These are phyloP conservation scores for Aspergillus tamarii DNA, from an alignment of 2,329 filamentous ascomycete species.

Conservation along the genomic window DNA sequence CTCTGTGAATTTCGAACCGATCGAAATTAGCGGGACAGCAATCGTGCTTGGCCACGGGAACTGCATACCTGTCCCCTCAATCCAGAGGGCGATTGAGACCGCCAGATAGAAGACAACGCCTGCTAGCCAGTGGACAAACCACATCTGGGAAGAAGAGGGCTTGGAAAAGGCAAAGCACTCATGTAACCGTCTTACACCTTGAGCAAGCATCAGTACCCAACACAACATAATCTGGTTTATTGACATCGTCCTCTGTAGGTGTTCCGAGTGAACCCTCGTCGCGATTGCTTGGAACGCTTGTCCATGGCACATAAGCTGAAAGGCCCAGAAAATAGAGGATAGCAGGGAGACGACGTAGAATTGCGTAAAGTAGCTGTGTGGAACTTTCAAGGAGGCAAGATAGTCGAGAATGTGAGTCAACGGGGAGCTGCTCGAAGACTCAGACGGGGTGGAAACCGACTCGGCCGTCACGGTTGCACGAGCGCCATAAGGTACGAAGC, in stretches of 20 bases:
- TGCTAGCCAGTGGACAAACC: slow-evolving; percentile 78
- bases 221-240: slow-evolving; percentile 65
- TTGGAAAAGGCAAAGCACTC: slow-evolving; percentile 71
- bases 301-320: slow-evolving; percentile 63
- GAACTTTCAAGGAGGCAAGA: slow-evolving; percentile 64
- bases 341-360: slow-evolving; percentile 78
- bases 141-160: slow-evolving; percentile 77
- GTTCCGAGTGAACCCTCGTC: slow-evolving; percentile 42
- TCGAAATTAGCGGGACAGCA: not conserved
- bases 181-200: slow-evolving; percentile 74
- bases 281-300: slow-evolving; percentile 55
- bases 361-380: slow-evolving; percentile 85
- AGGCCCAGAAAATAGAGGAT: slow-evolving; percentile 74
- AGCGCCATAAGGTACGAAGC: slow-evolving; percentile 65
- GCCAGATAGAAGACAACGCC: slow-evolving; percentile 76
- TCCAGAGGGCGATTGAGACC: slow-evolving; percentile 78
- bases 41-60: not conserved
- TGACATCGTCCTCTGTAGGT: slow-evolving; percentile 55
- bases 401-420: slow-evolving; percentile 49
- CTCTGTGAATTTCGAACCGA: slow-evolving; percentile 22
- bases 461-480: slow-evolving; percentile 44
- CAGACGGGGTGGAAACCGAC: slow-evolving; percentile 14
- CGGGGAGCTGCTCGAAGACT: slow-evolving; percentile 16
- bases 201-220: slow-evolving; percentile 74
- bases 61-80: slow-evolving; percentile 72